phyloP scores from a whole-genome alignment of 1,284 basidiomycete genomes.

The Trichosporon asahii region DNA sequence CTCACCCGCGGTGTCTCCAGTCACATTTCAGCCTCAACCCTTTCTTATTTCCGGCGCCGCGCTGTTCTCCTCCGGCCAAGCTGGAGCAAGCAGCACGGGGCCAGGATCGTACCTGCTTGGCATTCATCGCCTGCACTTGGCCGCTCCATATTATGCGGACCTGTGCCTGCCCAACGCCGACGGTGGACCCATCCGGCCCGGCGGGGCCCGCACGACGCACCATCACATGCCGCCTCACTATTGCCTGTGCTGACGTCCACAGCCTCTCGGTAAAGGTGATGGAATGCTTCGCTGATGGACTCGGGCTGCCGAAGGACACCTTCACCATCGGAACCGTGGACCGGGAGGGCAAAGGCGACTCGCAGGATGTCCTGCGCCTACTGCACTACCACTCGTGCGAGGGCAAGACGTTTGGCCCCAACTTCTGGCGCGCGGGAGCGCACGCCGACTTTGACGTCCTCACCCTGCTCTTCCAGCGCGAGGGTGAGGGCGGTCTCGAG shows the following conservation, averaged over 20 bases:
- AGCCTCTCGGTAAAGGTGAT: conserved; percentile 35
- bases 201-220: not conserved
- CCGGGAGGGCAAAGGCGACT: conserved; percentile 27
- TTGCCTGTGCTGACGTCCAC: conserved; percentile 15
- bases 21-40: not conserved
- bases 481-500: conserved; percentile 39
- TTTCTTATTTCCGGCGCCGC: not conserved
- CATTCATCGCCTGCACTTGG: not conserved
- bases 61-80: not conserved
- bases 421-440: conserved; percentile 41
- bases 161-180: not conserved
- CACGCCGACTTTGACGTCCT: conserved; percentile 37
- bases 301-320: conserved; percentile 31
- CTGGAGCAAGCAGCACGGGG: not conserved
- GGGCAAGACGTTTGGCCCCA: conserved; percentile 34
- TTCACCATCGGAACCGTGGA: conserved; percentile 36
- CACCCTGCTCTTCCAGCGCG: conserved; percentile 33
- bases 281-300: conserved; percentile 38
- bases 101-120: not conserved
- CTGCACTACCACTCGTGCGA: conserved; percentile 39
- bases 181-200: not conserved
- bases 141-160: not conserved
- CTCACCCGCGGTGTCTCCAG: not conserved
- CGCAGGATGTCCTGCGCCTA: conserved; percentile 33
- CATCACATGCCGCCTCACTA: not conserved